Percentiles rank a stretch among this genome's conserved stretches.
These are phyloP conservation scores for Fraxinus xanthoxyloides DNA, from an alignment of 305 asterid genomes.

Conservation along the genomic window DNA sequence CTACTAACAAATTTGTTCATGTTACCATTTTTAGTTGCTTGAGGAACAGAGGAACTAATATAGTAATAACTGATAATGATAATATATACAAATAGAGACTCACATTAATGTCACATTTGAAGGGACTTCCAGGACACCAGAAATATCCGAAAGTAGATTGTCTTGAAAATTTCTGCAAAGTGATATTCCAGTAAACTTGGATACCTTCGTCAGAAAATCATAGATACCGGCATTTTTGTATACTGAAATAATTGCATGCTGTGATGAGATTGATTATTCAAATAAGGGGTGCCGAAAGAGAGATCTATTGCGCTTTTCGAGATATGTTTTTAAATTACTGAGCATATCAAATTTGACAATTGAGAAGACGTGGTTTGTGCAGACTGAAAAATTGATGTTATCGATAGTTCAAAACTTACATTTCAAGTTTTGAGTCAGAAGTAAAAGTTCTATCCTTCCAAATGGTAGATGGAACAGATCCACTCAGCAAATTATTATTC, in stretches of 20 bases:
- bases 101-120: constrained; percentile 40
- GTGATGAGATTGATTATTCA: background rate
- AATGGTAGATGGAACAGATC: constrained; percentile 43
- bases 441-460: constrained; percentile 44
- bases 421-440: constrained; percentile 34
- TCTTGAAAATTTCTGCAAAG: constrained; percentile 42
- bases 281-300: background rate
- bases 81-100: background rate
- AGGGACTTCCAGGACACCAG: constrained; percentile 41
- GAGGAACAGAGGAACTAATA: background rate
- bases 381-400: background rate
- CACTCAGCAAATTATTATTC: constrained; percentile 38
- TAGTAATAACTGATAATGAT: background rate
- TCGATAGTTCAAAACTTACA: constrained; percentile 39
- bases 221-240: background rate
- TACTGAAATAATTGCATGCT: background rate
- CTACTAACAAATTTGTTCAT: background rate
- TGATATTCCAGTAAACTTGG: background rate
- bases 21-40: background rate
- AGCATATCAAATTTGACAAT: background rate
- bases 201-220: background rate
- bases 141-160: constrained; percentile 42
- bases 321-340: background rate
- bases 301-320: background rate
- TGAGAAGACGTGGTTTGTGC: background rate